A percentile compares a stretch with the other conserved stretches of the same genome.
These are phyloP conservation scores for Funneliformis mosseae DNA, from an alignment of 192 early-diverging fungal genomes.

Conservation along the genomic window DNA sequence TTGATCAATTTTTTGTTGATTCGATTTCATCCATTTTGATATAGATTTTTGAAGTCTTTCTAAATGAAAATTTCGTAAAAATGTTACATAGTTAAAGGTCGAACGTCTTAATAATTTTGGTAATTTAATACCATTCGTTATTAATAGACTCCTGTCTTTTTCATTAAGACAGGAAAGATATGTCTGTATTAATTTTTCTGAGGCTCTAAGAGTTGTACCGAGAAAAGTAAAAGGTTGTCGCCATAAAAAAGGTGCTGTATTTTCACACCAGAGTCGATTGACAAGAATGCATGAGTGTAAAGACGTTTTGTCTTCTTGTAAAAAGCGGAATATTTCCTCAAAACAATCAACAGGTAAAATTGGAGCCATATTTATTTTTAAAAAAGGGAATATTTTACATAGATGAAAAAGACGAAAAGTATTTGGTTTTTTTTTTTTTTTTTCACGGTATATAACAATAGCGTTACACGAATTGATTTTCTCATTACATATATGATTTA, in stretches of 20 bases:
- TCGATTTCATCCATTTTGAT: background rate
- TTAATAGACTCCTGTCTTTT: background rate
- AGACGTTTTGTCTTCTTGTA: background rate
- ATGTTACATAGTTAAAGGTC: background rate
- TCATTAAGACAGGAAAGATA: background rate
- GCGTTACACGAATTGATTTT: too few relatives aligned
- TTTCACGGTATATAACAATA: too few relatives aligned
- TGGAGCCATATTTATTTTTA: background rate
- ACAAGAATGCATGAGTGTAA: slow-evolving; percentile 15
- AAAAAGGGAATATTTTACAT: too few relatives aligned
- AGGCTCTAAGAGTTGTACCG: background rate
- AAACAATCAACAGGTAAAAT: background rate
- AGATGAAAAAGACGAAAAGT: too few relatives aligned
- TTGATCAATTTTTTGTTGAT: background rate
- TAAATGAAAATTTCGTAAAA: background rate
- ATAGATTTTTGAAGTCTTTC: background rate
- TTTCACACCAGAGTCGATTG: slow-evolving; percentile 12
- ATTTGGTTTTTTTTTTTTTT: too few relatives aligned
- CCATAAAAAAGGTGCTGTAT: background rate
- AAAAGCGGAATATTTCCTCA: background rate
- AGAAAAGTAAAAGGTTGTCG: background rate
- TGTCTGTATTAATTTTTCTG: background rate
- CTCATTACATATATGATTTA: too few relatives aligned
- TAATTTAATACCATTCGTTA: background rate
- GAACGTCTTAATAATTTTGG: background rate